Percentiles rank a stretch among this genome's conserved stretches.
Conservation (phyloP, 306 rosid species). For the Cucurbita pepo region DNA sequence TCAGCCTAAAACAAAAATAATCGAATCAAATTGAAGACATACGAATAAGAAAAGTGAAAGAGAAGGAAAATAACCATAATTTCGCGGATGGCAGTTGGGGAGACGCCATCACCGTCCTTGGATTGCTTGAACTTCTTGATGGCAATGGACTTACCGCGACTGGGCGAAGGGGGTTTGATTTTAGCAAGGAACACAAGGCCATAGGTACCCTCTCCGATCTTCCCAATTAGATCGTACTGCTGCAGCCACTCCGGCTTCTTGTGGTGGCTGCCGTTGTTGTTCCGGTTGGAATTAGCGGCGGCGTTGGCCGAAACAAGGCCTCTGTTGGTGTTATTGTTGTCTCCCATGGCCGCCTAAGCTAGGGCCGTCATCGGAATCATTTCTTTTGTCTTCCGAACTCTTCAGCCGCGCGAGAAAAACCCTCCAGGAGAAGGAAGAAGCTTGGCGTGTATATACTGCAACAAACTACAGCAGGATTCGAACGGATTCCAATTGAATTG, state of each 20-base stretch:
- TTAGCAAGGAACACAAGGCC: conserved; percentile 86
- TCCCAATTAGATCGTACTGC: conserved; percentile 86
- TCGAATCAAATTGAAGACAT: not conserved
- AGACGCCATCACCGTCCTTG: conserved; percentile 89
- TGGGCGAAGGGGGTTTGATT: conserved; percentile 33
- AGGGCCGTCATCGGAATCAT: not conserved
- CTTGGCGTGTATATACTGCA: not conserved
- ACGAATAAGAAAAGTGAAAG: not conserved
- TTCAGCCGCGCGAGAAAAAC: not conserved
- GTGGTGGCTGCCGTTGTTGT: conserved; percentile 11
- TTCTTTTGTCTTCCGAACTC: not conserved
- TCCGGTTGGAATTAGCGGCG: conserved; percentile 9
- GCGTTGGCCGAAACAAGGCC: not conserved
- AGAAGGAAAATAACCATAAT: conserved; percentile 43
- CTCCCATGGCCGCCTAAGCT: conserved; percentile 40
- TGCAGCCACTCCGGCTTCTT: conserved; percentile 95
- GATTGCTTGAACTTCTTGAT: conserved; percentile 93
- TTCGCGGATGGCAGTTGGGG: conserved; percentile 98
- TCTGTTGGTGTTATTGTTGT: conserved; percentile 30
- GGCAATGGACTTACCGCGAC: conserved; percentile 87
- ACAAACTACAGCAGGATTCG: not conserved
- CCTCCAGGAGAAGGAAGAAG: not conserved
- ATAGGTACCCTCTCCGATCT: conserved; percentile 90
- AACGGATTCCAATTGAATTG: not conserved
- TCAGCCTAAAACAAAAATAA: not conserved